Percentiles rank a stretch among this genome's conserved stretches.
phyloP scores from a whole-genome alignment of 371 early-diverging fungal species.

The Syncephalastrum contaminatum region DNA sequence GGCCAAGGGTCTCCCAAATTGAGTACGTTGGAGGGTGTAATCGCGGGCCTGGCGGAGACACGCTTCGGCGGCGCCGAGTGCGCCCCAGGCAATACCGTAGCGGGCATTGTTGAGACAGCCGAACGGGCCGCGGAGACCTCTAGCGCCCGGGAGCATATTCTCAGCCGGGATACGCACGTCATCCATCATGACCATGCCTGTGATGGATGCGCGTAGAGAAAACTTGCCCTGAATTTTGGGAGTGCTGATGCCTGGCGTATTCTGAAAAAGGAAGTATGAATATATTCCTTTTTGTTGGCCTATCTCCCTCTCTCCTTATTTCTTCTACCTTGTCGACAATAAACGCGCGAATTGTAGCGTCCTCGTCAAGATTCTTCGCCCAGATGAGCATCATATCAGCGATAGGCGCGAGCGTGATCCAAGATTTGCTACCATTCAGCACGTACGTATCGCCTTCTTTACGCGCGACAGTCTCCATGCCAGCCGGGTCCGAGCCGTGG shows the following conservation, averaged over 20 bases:
- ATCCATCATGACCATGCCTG: conserved; percentile 99
- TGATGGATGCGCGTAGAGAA: conserved; percentile 92
- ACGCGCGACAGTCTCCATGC: conserved; percentile 91
- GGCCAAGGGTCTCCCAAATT: conserved; percentile 91
- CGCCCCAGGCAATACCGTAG: conserved; percentile 97
- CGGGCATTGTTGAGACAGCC: conserved; percentile 97
- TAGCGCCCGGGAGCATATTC: conserved; percentile 85
- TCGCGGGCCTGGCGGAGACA: conserved; percentile 88
- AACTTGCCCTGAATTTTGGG: conserved; percentile 95
- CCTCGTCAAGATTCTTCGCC: conserved; percentile 87
- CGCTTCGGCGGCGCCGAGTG: conserved; percentile 93
- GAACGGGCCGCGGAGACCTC: conserved; percentile 95
- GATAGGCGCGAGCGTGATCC: conserved; percentile 98
- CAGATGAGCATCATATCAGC: conserved; percentile 96
- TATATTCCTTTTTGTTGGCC: background rate
- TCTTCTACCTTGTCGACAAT: conserved; percentile 80
- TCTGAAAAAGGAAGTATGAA: conserved; percentile 25
- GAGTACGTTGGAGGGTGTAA: conserved; percentile 87
- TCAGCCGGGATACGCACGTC: conserved; percentile 90
- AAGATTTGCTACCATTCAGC: conserved; percentile 91
- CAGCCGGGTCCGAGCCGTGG: conserved; percentile 92
- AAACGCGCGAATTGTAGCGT: conserved; percentile 89
- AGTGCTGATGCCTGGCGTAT: conserved; percentile 82
- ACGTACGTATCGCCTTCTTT: conserved; percentile 77
- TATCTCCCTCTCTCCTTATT: background rate